Evolutionary conservation across 345 rosid species (phyloP), one percentile per base, ranked within the genome.

Genomic region (Diplotaxis tenuifolia): DNA sequence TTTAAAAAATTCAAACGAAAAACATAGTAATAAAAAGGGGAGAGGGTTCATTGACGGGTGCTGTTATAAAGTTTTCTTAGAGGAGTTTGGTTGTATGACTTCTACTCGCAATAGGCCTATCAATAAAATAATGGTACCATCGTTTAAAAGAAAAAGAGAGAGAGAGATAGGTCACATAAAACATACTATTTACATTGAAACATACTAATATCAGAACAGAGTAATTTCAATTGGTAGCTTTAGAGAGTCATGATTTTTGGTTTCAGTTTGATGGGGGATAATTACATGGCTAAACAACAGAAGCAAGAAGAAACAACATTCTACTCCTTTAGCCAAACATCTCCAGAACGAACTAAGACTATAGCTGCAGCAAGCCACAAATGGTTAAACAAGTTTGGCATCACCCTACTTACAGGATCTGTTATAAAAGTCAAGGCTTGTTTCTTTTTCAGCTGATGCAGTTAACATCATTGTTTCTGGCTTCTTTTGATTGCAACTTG

Each of bases 391-490:
- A 71, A 50, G 72, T 71, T 12, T 7, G 67, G 25, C 28, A 9
- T n/a, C 28, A 71, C 57, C 45, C 3, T 62, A 71, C 65, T 34
- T 56, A 66, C 62, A 65, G 0, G 64, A 71, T 49, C 47, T 34
- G 72, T 71, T 71, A 65, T 50, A 58, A 32, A 42, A 47, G 71
- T 70, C 56, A 49, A 56, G 34, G 67, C 20, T 53, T 53, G 23
- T 28, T 5, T 58, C 58, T 6, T 70, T n/a, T 76, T 71, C 3
- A 77, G 76, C 76, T 77, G 73, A 77, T 72, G 73, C 77, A 77
- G 81, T 72, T 72, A 72, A 72, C 73, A 77, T 72, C 81, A 42
- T 68, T 71, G 77, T 72, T 77, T 72, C 65, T 59, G 1, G 73
- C 2, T 67, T 77, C 69, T 29, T 71, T 77, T 4, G 72, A 76